phyloP scores from a whole-genome alignment of 2,329 filamentous ascomycete species.

The Didymella glomerata region DNA sequence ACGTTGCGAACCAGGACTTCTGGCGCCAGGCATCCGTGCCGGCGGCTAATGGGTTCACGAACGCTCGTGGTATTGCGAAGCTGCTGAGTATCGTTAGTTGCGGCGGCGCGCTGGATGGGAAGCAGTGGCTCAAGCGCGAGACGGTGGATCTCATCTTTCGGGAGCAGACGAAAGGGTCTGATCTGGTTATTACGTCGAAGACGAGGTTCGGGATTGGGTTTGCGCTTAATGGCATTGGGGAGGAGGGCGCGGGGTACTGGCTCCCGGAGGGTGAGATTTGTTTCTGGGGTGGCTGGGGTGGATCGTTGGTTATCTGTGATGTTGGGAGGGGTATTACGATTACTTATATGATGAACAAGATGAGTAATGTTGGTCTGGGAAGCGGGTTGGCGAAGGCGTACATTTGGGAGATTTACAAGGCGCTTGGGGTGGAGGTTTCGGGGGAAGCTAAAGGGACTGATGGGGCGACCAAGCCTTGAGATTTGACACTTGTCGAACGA shows the following conservation, averaged over 20 bases:
- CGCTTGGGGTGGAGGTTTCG: constrained; percentile 17
- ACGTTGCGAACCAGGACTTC: constrained; percentile 2
- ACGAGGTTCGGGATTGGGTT: constrained; percentile 26
- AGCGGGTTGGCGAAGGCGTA: constrained; percentile 18
- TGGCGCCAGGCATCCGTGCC: constrained; percentile 13
- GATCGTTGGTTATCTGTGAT: constrained; percentile 26
- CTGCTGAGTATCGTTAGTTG: constrained; percentile 23
- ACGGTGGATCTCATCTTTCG: constrained; percentile 28
- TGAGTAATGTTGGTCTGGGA: constrained; percentile 19
- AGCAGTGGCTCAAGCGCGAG: constrained; percentile 14
- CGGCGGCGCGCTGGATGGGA: constrained; percentile 7
- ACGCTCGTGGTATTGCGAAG: constrained; percentile 23
- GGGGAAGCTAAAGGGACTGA: background rate
- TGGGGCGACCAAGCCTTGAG: background rate
- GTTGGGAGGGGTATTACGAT: constrained; percentile 27
- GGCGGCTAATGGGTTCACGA: constrained; percentile 26
- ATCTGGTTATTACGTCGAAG: constrained; percentile 16
- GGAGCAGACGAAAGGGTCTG: constrained; percentile 15
- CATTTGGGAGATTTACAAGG: constrained; percentile 24
- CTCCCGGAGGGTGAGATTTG: constrained; percentile 24
- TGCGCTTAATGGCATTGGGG: constrained; percentile 9
- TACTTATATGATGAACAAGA: constrained; percentile 35
- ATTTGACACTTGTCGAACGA: too few species aligned
- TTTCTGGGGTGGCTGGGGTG: constrained; percentile 34
- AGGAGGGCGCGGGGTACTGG: constrained; percentile 9